Percentiles rank a stretch among this genome's conserved stretches.
These are phyloP conservation scores for Cymbidium sinense DNA, from an alignment of 106 monocot genomes.

Conservation along the genomic window DNA sequence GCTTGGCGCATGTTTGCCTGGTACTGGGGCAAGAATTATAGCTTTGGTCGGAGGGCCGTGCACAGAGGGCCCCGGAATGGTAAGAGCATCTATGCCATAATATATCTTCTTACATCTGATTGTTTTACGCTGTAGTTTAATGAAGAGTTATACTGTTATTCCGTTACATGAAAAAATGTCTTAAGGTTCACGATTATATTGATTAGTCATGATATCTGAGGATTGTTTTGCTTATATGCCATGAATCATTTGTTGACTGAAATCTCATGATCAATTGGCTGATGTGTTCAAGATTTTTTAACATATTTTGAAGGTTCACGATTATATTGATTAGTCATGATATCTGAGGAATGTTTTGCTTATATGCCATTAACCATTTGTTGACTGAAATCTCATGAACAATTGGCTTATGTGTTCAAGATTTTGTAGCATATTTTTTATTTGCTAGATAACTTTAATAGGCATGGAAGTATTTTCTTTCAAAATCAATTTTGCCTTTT, in stretches of 20 bases:
- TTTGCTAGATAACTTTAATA: background rate
- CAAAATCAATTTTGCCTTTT: background rate
- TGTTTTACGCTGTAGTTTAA: background rate
- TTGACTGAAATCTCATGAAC: background rate
- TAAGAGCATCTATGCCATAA: slow-evolving; percentile 19
- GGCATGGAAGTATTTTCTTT: background rate
- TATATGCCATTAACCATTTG: background rate
- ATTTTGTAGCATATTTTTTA: background rate
- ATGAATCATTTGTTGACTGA: background rate
- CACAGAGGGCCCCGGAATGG: slow-evolving; percentile 96
- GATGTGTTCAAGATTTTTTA: no score
- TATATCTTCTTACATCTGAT: background rate
- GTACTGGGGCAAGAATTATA: slow-evolving; percentile 91
- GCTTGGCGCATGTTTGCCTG: slow-evolving; percentile 84
- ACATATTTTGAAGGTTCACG: background rate
- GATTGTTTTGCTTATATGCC: background rate
- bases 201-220: background rate
- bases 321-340: background rate
- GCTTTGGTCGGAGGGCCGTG: slow-evolving; percentile 95
- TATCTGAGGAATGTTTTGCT: background rate
- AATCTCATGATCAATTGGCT: background rate
- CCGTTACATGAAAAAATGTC: background rate
- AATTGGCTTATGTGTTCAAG: background rate
- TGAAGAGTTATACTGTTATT: background rate
- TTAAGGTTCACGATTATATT: background rate